A percentile compares a stretch with the other conserved stretches of the same genome.
These are phyloP conservation scores for Rhodotorula sp. DNA, from an alignment of 1,284 basidiomycete genomes.

Conservation along the genomic window DNA sequence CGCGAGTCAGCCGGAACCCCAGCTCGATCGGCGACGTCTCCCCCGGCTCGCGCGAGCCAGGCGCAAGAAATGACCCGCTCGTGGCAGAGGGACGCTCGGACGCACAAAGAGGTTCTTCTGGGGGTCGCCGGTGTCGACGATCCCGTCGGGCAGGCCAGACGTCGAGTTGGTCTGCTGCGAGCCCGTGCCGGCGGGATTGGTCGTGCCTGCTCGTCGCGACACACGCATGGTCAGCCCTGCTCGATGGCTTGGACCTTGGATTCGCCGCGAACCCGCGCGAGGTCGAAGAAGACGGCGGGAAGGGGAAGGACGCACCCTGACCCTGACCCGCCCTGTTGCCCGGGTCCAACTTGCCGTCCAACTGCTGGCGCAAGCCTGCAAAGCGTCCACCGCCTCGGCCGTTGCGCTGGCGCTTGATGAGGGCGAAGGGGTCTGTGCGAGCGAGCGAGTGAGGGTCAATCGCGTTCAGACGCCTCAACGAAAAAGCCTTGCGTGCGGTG, in stretches of 20 bases:
- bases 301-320: neutral
- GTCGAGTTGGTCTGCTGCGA: neutral
- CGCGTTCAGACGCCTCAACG: too few species aligned
- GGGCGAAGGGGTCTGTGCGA: too few species aligned
- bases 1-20: too few species aligned
- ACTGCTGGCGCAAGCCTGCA: too few species aligned
- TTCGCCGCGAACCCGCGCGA: neutral
- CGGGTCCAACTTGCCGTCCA: conserved; percentile 10
- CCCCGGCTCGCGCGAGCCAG: too few species aligned
- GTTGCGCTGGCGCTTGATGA: too few species aligned
- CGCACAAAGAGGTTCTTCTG: conserved; percentile 31
- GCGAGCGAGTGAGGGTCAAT: too few species aligned
- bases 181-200: neutral
- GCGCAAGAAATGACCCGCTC: too few species aligned
- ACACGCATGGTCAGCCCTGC: neutral
- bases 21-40: too few species aligned
- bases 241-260: neutral
- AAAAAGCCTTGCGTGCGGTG: too few species aligned
- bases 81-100: too few species aligned
- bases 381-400: neutral
- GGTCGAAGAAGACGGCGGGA: neutral
- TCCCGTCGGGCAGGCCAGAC: conserved; percentile 7
- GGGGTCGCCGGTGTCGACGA: conserved; percentile 23
- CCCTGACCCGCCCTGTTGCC: conserved; percentile 7
- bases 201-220: neutral